Percentiles rank a stretch among this genome's conserved stretches.
phyloP scores from a whole-genome alignment of 257 asterid species.

The Fraxinus anomala region DNA sequence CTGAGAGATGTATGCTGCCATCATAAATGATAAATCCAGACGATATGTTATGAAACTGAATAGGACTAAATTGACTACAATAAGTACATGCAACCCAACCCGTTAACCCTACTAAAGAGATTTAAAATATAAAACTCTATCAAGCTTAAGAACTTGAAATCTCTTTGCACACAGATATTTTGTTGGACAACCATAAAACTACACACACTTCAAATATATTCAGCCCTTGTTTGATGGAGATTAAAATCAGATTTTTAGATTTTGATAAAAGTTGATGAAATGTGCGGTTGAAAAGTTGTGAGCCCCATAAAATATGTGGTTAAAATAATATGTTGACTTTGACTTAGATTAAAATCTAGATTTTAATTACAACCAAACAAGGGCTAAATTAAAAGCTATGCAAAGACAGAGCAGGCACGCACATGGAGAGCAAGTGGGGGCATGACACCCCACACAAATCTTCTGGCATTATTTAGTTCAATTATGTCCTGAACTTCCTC shows the following conservation, averaged over 20 bases:
- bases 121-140: background rate
- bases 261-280: no score
- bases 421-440: constrained; percentile 3
- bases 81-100: background rate
- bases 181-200: background rate
- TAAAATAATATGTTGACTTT: no score
- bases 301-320: no score
- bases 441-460: background rate
- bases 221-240: no score
- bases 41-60: background rate
- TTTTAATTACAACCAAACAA: no score
- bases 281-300: no score
- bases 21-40: constrained; percentile 20
- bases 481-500: constrained; percentile 14
- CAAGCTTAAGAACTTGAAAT: background rate
- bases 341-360: no score
- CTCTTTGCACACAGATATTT: background rate
- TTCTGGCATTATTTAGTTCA: constrained; percentile 4
- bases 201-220: background rate
- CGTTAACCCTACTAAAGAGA: background rate
- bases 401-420: background rate
- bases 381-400: background rate
- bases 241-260: no score
- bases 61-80: background rate
- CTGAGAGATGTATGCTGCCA: constrained; percentile 88